These are phyloP conservation scores for Hanseniaspora valbyensis DNA, from an alignment of 805 yeast species.

Conservation along the genomic window DNA sequence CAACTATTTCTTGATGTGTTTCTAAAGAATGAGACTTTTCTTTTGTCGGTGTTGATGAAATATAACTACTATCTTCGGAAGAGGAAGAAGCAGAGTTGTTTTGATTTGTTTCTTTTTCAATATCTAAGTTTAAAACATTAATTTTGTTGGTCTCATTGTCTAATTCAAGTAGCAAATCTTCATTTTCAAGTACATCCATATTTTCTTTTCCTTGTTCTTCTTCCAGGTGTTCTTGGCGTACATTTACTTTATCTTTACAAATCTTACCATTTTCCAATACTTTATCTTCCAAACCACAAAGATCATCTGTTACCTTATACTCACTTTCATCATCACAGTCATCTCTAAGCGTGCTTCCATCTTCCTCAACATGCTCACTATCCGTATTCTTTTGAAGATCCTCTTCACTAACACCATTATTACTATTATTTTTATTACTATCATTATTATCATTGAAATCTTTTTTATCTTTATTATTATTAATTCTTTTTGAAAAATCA, in stretches of 20 bases:
- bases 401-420: background rate
- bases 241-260: too few relatives aligned
- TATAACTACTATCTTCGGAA: background rate
- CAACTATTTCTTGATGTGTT: background rate
- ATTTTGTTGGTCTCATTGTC: too few relatives aligned
- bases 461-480: background rate
- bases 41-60: background rate
- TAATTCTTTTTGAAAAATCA: background rate
- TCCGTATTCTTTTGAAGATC: too few relatives aligned
- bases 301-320: background rate
- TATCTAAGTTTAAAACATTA: too few relatives aligned
- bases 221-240: too few relatives aligned
- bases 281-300: background rate
- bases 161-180: too few relatives aligned
- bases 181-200: too few relatives aligned
- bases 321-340: background rate
- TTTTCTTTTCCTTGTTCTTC: too few relatives aligned
- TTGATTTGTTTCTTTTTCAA: too few relatives aligned
- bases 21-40: background rate
- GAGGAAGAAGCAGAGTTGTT: too few relatives aligned
- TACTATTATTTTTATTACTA: background rate
- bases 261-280: background rate
- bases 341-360: background rate
- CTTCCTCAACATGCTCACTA: background rate
- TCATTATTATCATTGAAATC: background rate